Conservation (phyloP, 352 stramenopile genomes). For the Phytophthora cajani region DNA sequence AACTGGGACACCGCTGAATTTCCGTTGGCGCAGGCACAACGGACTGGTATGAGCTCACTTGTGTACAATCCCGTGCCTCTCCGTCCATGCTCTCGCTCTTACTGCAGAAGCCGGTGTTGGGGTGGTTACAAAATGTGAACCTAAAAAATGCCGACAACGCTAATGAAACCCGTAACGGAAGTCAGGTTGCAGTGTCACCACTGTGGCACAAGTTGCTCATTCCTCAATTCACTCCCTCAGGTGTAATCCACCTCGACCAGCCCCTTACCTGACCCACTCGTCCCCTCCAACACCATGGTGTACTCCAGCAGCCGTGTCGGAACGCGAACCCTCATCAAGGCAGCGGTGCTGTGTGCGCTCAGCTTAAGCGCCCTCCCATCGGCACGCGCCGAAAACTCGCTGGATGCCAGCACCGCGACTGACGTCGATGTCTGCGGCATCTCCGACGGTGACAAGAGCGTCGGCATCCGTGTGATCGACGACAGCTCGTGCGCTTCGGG, state of each 20-base stretch:
- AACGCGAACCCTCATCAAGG: conserved; percentile 31
- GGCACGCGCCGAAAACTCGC: background rate
- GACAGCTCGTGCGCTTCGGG: background rate
- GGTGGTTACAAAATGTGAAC: conserved; percentile 21
- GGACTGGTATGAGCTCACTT: background rate
- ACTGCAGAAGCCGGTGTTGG: conserved; percentile 25
- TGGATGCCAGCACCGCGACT: background rate
- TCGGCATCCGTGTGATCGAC: background rate
- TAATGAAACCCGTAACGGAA: conserved; percentile 31
- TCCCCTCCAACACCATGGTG: conserved; percentile 31
- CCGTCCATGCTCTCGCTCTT: conserved; percentile 2
- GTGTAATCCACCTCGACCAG: conserved; percentile 25
- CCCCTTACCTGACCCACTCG: background rate
- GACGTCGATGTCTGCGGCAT: conserved; percentile 10
- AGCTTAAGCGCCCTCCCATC: conserved; percentile 23
- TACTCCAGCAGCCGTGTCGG: conserved; percentile 26
- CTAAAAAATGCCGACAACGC: conserved; percentile 22
- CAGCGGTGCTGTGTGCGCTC: conserved; percentile 36
- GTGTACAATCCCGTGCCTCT: conserved; percentile 23
- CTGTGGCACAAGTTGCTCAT: conserved; percentile 15
- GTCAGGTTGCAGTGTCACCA: conserved; percentile 6
- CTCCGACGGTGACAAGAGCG: background rate
- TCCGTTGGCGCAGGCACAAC: conserved; percentile 5
- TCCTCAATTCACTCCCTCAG: conserved; percentile 30
- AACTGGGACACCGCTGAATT: background rate